phyloP scores from a whole-genome alignment of 2,329 filamentous ascomycete genomes.

The Neophaeococcomyces mojaviensis region DNA sequence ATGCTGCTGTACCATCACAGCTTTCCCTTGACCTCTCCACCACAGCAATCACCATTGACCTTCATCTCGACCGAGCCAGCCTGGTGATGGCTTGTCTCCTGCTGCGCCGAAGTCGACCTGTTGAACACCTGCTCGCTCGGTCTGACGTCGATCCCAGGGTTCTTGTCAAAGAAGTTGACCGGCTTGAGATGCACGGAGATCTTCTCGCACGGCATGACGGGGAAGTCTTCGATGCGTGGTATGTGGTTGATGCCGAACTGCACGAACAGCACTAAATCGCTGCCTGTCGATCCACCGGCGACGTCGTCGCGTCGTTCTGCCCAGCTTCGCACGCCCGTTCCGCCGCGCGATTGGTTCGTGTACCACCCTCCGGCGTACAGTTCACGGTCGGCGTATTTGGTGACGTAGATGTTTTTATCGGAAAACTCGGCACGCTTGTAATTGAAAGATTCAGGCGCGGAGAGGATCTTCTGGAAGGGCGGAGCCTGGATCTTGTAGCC shows the following conservation, averaged over 20 bases:
- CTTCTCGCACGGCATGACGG: constrained; percentile 58
- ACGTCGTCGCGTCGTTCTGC: constrained; percentile 39
- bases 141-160: constrained; percentile 43
- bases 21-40: not conserved
- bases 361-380: constrained; percentile 49
- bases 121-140: constrained; percentile 36
- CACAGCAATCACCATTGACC: constrained; percentile 15
- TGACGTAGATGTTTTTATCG: constrained; percentile 49
- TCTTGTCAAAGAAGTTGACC: constrained; percentile 47
- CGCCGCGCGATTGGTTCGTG: constrained; percentile 50
- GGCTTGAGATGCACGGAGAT: constrained; percentile 43
- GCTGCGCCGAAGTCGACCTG: constrained; percentile 23
- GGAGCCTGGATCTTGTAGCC: constrained; percentile 51
- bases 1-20: too few relatives aligned
- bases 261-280: constrained; percentile 51
- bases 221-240: constrained; percentile 58
- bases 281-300: constrained; percentile 35
- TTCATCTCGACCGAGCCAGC: constrained; percentile 9
- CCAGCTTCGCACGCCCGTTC: constrained; percentile 48
- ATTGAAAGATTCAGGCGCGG: constrained; percentile 42
- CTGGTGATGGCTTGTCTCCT: constrained; percentile 17
- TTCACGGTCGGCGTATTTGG: constrained; percentile 47
- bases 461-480: constrained; percentile 52
- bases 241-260: constrained; percentile 57
- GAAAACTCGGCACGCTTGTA: constrained; percentile 47